Evolutionary conservation across 2,329 filamentous ascomycete genomes (phyloP), one percentile per base, ranked within the genome.

Genomic region (Teratosphaeria epicoccoides): DNA sequence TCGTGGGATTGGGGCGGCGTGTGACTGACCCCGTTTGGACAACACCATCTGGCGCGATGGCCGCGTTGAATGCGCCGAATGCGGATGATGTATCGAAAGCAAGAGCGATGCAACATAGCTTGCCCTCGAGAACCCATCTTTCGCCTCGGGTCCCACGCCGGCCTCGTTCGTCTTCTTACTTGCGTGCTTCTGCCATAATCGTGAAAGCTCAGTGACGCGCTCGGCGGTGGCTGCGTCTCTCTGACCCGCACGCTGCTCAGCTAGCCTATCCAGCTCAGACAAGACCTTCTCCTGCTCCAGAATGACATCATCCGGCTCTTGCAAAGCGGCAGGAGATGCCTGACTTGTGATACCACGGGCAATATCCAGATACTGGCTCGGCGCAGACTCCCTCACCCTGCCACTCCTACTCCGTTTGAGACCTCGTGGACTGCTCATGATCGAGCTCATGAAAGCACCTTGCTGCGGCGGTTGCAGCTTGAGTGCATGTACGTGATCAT

Each of bases 61-160:
- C 3, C 26, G 46, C 11, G 25, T 28, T 46, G 44, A 24, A 6
- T 12, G 52, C 10, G 22, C 44, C 9, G 57, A 54, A 46, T 78
- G 76, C 48, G 82, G 80, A 68, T 95, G 88, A 60, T 90, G 85
- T 51, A 96, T 79, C 55, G 82, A 82, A 33, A 97, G 77, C 33
- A 94, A 76, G 23, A 96, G 74, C 25, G 82, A 82, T 14, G 85
- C 84, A n/a, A 96, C 66, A 61, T 84, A 95, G 51, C 81, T 79
- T 3, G 90, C 89, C 64, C 91, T 90, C 50, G 83, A 82, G 5
- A 83, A 76, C 1, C 81, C 76, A 29, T 79, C 70, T 9, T 79
- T 71, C 2, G 80, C 81, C 45, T 61, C 56, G 20, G 68, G 66
- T n/a, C 66, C 67, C n/a, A 69, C 59, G 4, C 54, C 55, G 24